Percentiles rank a stretch among this genome's conserved stretches.
phyloP scores from a whole-genome alignment of 306 rosid genomes.

The Calophaca sinica region DNA sequence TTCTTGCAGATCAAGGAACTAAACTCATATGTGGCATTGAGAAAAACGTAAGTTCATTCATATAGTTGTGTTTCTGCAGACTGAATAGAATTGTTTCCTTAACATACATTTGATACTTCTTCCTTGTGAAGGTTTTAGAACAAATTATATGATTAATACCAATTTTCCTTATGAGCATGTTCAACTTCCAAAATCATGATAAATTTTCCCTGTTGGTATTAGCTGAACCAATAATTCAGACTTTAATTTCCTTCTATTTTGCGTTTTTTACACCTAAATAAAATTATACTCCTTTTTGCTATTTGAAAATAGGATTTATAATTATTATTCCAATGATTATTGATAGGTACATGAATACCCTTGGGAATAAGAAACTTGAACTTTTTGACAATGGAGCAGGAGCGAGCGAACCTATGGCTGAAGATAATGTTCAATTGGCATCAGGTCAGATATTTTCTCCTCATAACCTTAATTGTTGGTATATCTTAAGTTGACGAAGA shows the following conservation, averaged over 20 bases:
- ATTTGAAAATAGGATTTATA: slow-evolving; percentile 7
- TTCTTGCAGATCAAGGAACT: slow-evolving; percentile 96
- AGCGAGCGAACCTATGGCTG: slow-evolving; percentile 78
- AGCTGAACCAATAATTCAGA: slow-evolving; percentile 6
- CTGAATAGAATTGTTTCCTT: slow-evolving; percentile 1
- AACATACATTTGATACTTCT: not conserved
- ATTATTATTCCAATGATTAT: slow-evolving; percentile 40
- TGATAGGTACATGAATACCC: slow-evolving; percentile 82
- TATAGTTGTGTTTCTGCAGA: not conserved
- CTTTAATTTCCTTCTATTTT: not conserved
- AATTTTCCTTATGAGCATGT: slow-evolving; percentile 17
- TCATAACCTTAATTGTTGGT: not conserved
- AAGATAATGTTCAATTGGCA: slow-evolving; percentile 83
- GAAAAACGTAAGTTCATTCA: slow-evolving; percentile 84
- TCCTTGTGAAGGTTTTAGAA: not conserved
- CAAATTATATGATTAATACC: slow-evolving; percentile 5
- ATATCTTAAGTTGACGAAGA: not conserved
- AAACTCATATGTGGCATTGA: slow-evolving; percentile 88
- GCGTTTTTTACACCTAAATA: not conserved
- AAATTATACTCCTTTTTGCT: slow-evolving; percentile 19
- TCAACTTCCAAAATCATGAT: slow-evolving; percentile 11
- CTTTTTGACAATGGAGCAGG: slow-evolving; percentile 95
- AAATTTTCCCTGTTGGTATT: slow-evolving; percentile 10
- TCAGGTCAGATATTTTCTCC: slow-evolving; percentile 64
- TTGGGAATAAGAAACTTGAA: slow-evolving; percentile 89